Conservation (phyloP, 495 filamentous ascomycete genomes). For the Poronia punctata region DNA sequence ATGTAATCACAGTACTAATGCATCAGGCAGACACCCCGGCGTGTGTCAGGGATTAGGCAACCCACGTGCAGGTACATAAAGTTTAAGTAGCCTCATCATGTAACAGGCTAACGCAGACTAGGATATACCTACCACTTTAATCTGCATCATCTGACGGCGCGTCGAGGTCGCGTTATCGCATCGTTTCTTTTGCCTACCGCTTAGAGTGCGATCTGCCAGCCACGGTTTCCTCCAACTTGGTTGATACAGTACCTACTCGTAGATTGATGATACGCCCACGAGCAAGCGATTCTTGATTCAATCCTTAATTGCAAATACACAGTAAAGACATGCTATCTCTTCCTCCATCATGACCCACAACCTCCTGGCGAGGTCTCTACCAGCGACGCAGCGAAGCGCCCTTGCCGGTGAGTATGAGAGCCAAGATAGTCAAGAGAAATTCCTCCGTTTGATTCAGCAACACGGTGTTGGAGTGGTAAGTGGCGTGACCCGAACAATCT, state of each 20-base stretch:
- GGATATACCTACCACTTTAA: conserved; percentile 8
- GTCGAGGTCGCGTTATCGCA: conserved; percentile 14
- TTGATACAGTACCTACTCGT: too few species aligned
- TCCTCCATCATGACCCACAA: conserved; percentile 14
- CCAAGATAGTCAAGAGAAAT: conserved; percentile 21
- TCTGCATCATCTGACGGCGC: conserved; percentile 20
- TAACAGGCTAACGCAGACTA: too few species aligned
- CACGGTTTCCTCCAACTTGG: conserved; percentile 8
- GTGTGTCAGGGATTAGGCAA: too few species aligned
- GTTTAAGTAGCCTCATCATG: too few species aligned
- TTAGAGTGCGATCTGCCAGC: neutral
- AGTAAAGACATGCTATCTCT: conserved; percentile 11
- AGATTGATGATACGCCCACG: too few species aligned
- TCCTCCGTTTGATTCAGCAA: conserved; percentile 14
- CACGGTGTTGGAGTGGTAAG: conserved; percentile 24
- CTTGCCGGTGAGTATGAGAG: conserved; percentile 17
- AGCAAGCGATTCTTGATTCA: too few species aligned
- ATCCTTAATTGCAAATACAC: neutral
- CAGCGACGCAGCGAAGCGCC: conserved; percentile 7
- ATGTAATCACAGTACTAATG: too few species aligned
- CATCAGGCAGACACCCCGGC: too few species aligned
- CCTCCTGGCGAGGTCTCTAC: conserved; percentile 6
- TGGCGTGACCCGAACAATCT: conserved; percentile 4
- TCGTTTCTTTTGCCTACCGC: conserved; percentile 9
- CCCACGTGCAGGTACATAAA: too few species aligned